Percentiles rank a stretch among this genome's conserved stretches.
These are phyloP conservation scores for Russula brevipes DNA, from an alignment of 768 basidiomycete species.

Conservation along the genomic window DNA sequence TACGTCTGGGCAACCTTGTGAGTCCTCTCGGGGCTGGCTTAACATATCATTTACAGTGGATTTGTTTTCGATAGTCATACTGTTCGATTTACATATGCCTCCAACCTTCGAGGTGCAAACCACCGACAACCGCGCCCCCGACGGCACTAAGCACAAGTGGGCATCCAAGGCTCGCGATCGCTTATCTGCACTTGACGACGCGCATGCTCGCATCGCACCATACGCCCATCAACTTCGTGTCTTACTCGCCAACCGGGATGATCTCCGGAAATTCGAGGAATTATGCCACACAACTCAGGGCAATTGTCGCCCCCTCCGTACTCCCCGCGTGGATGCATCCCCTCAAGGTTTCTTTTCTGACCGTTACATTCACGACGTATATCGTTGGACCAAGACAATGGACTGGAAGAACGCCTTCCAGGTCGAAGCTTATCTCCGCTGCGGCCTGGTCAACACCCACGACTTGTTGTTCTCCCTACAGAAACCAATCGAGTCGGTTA, in stretches of 20 bases:
- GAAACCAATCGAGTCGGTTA: not conserved
- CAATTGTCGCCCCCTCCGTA: not conserved
- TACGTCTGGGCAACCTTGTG: not conserved
- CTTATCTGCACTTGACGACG: not conserved
- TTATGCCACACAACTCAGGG: not conserved
- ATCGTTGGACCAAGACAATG: conserved; percentile 40
- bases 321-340: not conserved
- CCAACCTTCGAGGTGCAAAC: not conserved
- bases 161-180: not conserved
- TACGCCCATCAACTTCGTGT: not conserved
- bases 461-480: conserved; percentile 37
- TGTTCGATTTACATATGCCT: not conserved
- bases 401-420: conserved; percentile 73
- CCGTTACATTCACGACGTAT: conserved; percentile 27
- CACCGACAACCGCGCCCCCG: not conserved
- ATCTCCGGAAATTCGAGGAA: not conserved
- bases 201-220: not conserved
- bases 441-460: conserved; percentile 53
- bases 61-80: not conserved
- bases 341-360: not conserved
- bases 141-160: not conserved
- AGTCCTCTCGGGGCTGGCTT: not conserved
- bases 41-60: not conserved
- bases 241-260: not conserved
- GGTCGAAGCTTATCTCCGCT: conserved; percentile 62